phyloP scores from a whole-genome alignment of 2,329 filamentous ascomycete genomes.

The Hortaea werneckii region DNA sequence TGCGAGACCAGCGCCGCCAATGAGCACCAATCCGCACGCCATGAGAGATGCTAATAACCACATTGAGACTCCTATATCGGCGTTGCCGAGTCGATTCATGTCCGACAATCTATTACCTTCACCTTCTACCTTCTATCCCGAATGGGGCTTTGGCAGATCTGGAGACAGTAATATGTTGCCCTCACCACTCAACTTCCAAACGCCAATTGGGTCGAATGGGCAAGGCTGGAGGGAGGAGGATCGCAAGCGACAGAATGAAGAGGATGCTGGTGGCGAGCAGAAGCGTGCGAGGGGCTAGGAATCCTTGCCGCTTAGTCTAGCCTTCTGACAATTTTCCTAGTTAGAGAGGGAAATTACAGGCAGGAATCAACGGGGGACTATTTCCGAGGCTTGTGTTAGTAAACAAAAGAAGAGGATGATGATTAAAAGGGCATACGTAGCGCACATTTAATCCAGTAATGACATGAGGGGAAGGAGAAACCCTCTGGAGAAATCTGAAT shows the following conservation, averaged over 20 bases:
- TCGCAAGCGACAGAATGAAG: conserved; percentile 24
- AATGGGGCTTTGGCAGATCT: conserved; percentile 65
- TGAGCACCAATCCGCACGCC: conserved; percentile 38
- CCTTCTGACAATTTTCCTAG: not conserved
- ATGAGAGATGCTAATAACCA: conserved; percentile 27
- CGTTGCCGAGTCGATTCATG: conserved; percentile 83
- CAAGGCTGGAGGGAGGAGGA: conserved; percentile 36
- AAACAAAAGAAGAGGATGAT: not conserved
- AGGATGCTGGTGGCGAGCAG: conserved; percentile 21
- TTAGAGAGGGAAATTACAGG: not conserved
- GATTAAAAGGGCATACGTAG: too few relatives aligned
- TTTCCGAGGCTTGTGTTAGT: not conserved
- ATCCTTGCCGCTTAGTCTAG: not conserved
- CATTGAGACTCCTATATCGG: conserved; percentile 82
- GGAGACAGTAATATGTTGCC: conserved; percentile 65
- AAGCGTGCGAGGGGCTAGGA: conserved; percentile 11
- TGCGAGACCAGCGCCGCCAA: conserved; percentile 71
- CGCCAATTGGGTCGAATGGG: conserved; percentile 48
- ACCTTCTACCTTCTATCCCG: conserved; percentile 83
- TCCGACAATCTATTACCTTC: conserved; percentile 79
- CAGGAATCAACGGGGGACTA: not conserved
- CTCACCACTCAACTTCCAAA: conserved; percentile 86
- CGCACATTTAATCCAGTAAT: too few relatives aligned
- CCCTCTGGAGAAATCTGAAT: too few relatives aligned
- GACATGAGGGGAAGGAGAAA: too few relatives aligned